Evolutionary conservation across 1,284 basidiomycete species (phyloP).

Genomic region (Microbotryum scabiosae): DNA sequence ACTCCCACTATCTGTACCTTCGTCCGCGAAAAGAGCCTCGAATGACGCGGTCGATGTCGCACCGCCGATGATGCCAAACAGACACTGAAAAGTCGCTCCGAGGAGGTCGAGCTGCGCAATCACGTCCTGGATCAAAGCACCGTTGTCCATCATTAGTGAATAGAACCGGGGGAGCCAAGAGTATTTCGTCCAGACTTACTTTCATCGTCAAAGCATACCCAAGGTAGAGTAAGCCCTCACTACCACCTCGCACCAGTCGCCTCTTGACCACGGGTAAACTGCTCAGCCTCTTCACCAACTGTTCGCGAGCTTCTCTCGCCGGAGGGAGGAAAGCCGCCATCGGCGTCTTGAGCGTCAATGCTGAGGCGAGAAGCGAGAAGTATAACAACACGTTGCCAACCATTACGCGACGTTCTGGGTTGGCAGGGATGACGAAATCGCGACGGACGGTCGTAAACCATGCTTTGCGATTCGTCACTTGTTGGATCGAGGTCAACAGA

Average conservation of each 20-base stretch:
- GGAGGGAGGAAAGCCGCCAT: slow-evolving; percentile 91
- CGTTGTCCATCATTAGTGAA: slow-evolving; percentile 5
- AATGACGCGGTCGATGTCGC: no score
- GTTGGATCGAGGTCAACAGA: slow-evolving; percentile 81
- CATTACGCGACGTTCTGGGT: slow-evolving; percentile 75
- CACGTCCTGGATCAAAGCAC: slow-evolving; percentile 51
- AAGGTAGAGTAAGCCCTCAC: slow-evolving; percentile 80
- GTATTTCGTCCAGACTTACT: slow-evolving; percentile 23
- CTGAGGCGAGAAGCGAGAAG: slow-evolving; percentile 77
- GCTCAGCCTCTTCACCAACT: slow-evolving; percentile 75
- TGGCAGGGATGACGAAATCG: slow-evolving; percentile 84
- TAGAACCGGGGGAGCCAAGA: neutral
- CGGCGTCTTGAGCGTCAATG: slow-evolving; percentile 80
- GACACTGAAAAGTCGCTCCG: slow-evolving; percentile 66
- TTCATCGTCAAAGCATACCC: slow-evolving; percentile 86
- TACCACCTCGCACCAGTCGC: slow-evolving; percentile 50
- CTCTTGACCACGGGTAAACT: slow-evolving; percentile 68
- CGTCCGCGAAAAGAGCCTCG: no score
- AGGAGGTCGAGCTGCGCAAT: slow-evolving; percentile 74
- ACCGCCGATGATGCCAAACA: slow-evolving; percentile 60
- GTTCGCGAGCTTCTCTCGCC: slow-evolving; percentile 68
- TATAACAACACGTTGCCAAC: slow-evolving; percentile 85
- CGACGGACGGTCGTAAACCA: slow-evolving; percentile 64
- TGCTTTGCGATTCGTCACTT: slow-evolving; percentile 84
- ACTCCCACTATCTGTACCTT: no score